A percentile compares a stretch with the other conserved stretches of the same genome.
Evolutionary conservation across 2,329 filamentous ascomycete species (phyloP).

Genomic region (Teratosphaeria nubilosa): DNA sequence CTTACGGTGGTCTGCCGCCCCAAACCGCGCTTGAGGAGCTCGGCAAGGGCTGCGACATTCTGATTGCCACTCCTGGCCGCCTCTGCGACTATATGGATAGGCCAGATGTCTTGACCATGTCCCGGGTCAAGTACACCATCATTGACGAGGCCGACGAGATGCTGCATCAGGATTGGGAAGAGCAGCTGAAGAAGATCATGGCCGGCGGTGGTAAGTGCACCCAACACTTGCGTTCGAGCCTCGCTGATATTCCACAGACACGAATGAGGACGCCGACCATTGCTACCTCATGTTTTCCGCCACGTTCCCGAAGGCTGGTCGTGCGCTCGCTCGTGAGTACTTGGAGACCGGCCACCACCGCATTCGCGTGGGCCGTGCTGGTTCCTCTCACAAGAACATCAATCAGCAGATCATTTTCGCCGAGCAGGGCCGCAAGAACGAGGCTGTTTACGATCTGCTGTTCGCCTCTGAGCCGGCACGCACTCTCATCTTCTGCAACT

Average conservation of each 20-base stretch:
- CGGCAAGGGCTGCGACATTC: conserved; percentile 73
- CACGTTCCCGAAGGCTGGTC: conserved; percentile 75
- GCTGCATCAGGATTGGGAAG: conserved; percentile 65
- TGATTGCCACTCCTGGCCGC: conserved; percentile 81
- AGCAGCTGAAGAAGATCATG: conserved; percentile 66
- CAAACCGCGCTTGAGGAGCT: conserved; percentile 62
- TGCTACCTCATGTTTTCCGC: conserved; percentile 81
- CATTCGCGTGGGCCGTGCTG: conserved; percentile 77
- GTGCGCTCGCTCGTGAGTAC: conserved; percentile 65
- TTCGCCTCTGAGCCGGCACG: conserved; percentile 59
- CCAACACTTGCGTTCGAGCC: background rate
- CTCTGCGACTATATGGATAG: conserved; percentile 74
- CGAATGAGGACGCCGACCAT: conserved; percentile 63
- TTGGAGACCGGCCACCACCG: conserved; percentile 65
- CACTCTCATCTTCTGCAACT: conserved; percentile 85
- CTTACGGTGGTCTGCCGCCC: conserved; percentile 76
- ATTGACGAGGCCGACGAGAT: conserved; percentile 96
- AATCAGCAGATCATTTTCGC: conserved; percentile 62
- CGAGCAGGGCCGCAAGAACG: conserved; percentile 56
- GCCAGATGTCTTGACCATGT: conserved; percentile 57
- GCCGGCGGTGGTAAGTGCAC: conserved; percentile 60
- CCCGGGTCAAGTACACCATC: conserved; percentile 64
- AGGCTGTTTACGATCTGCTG: conserved; percentile 63
- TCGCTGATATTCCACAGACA: conserved; percentile 39
- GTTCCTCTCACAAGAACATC: conserved; percentile 67